Evolutionary conservation across 305 asterid species (phyloP), one percentile per base, ranked within the genome.

Genomic region (Rubia occidens): DNA sequence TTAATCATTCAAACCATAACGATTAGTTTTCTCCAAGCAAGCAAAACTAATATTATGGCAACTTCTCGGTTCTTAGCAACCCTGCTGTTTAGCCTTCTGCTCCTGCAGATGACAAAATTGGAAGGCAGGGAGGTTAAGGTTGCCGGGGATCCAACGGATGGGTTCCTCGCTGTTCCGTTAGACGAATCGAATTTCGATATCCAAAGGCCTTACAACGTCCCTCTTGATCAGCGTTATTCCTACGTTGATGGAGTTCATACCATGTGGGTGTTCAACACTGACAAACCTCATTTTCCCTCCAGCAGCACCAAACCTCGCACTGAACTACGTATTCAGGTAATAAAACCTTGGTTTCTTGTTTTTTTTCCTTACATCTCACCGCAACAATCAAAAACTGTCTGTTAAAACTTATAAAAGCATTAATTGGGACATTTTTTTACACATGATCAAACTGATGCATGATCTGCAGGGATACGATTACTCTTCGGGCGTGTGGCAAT

Each of bases 401-500:
- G 11, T n/a, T n/a, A n/a, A n/a, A n/a, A n/a, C n/a, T n/a, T n/a
- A n/a, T n/a, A n/a, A n/a, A n/a, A n/a, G n/a, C n/a, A n/a, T n/a
- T n/a, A n/a, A n/a, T n/a, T n/a, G n/a, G n/a, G n/a, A n/a, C n/a
- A n/a, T n/a, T n/a, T n/a, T n/a, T n/a, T n/a, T n/a, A n/a, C n/a
- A n/a, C n/a, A n/a, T n/a, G n/a, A n/a, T n/a, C n/a, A n/a, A n/a
- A n/a, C n/a, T n/a, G n/a, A n/a, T n/a, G 0, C 3, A n/a, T 40
- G 56, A 54, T 54, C 10, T 6, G 6, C 32, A 83, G 82, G 88
- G 86, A 0, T 76, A 79, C 17, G 74, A 77, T 63, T 79, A 84
- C 47, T 81, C 87, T 8, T 77, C 84, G 0, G 82, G 83, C 0
- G 81, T 83, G 6, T 79, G 86, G 86, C 86, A 79, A 75, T 81